phyloP scores from a whole-genome alignment of 192 early-diverging fungal species.

The Rhizophagus clarus region DNA sequence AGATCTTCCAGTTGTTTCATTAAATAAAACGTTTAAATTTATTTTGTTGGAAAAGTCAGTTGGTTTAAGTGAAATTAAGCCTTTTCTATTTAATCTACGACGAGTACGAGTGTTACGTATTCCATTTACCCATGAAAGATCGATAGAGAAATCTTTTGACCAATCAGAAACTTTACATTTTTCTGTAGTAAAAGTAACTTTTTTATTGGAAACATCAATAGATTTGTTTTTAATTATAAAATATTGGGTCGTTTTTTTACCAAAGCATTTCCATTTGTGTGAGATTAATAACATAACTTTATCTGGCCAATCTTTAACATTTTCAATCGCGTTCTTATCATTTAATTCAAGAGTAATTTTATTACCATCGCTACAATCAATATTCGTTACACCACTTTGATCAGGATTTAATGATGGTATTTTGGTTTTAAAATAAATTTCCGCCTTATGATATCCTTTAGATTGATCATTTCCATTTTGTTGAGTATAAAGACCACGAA shows the following conservation, averaged over 20 bases:
- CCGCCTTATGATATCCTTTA: neutral
- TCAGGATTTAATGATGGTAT: constrained; percentile 26
- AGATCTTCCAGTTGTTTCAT: neutral
- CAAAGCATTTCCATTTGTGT: constrained; percentile 20
- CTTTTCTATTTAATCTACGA: too few relatives aligned
- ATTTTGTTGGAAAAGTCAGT: too few relatives aligned
- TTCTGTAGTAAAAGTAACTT: constrained; percentile 15
- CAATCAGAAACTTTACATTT: neutral
- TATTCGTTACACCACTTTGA: neutral
- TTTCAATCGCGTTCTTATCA: neutral
- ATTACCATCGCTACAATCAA: neutral
- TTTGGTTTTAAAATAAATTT: neutral
- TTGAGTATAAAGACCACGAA: neutral
- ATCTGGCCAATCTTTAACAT: neutral
- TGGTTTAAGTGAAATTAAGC: too few relatives aligned
- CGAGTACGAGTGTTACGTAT: neutral
- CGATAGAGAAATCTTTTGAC: neutral
- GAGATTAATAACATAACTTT: constrained; percentile 12
- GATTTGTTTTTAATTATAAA: neutral
- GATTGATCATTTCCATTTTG: too few relatives aligned
- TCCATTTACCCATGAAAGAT: neutral
- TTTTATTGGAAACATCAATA: too few relatives aligned
- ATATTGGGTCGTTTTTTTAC: constrained; percentile 9
- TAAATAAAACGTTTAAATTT: constrained; percentile 11
- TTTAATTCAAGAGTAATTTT: neutral